These are phyloP conservation scores for Eucalyptus erythrocorys DNA, from an alignment of 345 rosid genomes.

Conservation along the genomic window DNA sequence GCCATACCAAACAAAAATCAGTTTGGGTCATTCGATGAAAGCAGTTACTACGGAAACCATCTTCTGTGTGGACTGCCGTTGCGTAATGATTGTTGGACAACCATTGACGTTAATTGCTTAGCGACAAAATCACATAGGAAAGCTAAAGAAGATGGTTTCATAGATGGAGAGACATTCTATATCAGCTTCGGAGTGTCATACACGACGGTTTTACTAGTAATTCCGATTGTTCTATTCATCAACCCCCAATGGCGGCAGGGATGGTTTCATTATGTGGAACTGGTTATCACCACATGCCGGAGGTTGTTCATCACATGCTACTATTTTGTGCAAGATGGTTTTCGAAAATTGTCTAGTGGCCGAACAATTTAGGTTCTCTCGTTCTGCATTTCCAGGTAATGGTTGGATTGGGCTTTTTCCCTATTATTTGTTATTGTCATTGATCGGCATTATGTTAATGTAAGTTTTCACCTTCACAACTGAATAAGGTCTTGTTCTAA, in stretches of 20 bases:
- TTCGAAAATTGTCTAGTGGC: too few species aligned
- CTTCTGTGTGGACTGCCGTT: not conserved
- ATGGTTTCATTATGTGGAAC: not conserved
- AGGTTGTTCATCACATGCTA: not conserved
- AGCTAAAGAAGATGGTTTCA: not conserved
- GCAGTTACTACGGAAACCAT: not conserved
- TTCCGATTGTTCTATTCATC: too few species aligned
- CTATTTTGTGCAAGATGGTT: not conserved
- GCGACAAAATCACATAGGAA: fast-evolving
- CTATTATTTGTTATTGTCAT: too few species aligned
- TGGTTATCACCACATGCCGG: not conserved
- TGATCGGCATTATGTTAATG: too few species aligned
- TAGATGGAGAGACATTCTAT: not conserved
- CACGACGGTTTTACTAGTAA: not conserved
- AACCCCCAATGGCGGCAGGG: not conserved
- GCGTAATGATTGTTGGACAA: not conserved
- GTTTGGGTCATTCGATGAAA: not conserved
- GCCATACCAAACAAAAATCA: not conserved
- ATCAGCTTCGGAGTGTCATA: not conserved
- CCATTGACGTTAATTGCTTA: not conserved
- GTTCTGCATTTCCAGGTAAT: too few species aligned
- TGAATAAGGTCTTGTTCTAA: too few species aligned
- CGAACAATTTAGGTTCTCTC: too few species aligned
- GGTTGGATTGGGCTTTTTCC: too few species aligned
- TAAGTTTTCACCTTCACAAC: too few species aligned